Evolutionary conservation across 2,329 filamentous ascomycete species (phyloP).

Genomic region (Diaporthe eres): DNA sequence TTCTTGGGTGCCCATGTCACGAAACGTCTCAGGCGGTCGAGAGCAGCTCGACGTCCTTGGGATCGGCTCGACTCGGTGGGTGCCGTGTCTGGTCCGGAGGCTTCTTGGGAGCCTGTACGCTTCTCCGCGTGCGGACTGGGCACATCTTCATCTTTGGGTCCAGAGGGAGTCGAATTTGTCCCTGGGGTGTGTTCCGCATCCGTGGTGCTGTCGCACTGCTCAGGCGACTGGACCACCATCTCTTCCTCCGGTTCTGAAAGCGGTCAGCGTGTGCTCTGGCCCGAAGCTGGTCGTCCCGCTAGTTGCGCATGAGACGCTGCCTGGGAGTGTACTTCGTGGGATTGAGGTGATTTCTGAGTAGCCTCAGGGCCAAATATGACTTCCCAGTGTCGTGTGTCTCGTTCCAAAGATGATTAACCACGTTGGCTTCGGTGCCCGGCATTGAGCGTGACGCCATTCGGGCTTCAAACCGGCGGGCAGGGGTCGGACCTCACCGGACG

Average conservation of each 20-base stretch:
- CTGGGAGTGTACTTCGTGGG: too few species aligned
- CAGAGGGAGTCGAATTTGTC: neutral
- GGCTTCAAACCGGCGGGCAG: neutral
- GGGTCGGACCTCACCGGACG: slow-evolving; percentile 1
- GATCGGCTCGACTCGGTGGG: neutral
- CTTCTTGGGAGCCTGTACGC: neutral
- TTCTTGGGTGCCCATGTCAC: slow-evolving; percentile 73
- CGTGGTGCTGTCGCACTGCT: neutral
- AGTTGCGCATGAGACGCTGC: neutral
- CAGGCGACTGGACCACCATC: neutral
- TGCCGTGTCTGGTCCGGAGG: neutral
- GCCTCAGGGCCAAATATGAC: neutral
- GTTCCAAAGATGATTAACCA: neutral
- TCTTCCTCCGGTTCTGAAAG: neutral
- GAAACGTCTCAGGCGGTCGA: neutral
- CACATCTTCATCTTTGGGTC: too few species aligned
- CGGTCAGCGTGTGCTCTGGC: neutral
- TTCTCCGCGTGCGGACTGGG: neutral
- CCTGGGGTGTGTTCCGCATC: neutral
- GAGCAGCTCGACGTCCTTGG: slow-evolving; percentile 40
- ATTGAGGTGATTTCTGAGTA: too few species aligned
- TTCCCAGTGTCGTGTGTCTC: neutral
- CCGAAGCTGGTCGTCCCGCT: neutral
- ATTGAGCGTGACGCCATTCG: neutral
- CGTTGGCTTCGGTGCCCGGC: neutral